Base-by-base conservation (phyloP, 768 basidiomycete species). In the Lactarius hengduanensis region DNA sequence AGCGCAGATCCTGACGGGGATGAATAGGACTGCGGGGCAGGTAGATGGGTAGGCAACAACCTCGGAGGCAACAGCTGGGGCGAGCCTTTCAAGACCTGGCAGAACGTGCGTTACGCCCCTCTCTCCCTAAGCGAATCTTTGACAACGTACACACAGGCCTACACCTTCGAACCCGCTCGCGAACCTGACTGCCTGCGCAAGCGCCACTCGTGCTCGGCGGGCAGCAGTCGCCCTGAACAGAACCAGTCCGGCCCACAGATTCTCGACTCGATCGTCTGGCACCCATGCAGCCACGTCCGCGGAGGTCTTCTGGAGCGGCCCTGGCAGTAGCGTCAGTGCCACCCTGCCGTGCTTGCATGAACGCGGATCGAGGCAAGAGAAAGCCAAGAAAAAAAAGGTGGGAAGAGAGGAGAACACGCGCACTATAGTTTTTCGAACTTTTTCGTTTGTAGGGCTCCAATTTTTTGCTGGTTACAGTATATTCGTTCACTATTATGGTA, bases 241-340 rank as follows among this genome's bases (percentile, higher is more conserved):
- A 92, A 26, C 90, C n/a, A 91, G 73, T 83, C 88, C 0, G 81
- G 82, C 9, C 82, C 88, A 20, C 78, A 81, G 63, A 92, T 88
- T 71, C 74, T 92, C 32, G 90, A 92, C 70, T 72, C 83, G 2
- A 86, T 85, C 58, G 79, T 82, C 1, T 92, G 91, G 91, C 91
- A n/a, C 89, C 15, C 81, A 88, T 59, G 86, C 87, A 18, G 87
- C 86, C 0, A 82, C 84, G 0, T 84, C 85, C 15, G 90, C 90
- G 0, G 91, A 92, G 78, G 72, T 91, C 20, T 92, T 90, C 75
- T 92, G 91, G 90, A 85, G 83, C 1, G 89, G 89, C 6, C 70
- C 82, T 26, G 34, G 70, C 32, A 38, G 68, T 47, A 67, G 74
- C 1, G 69, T 71, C 11, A 75, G 63, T 0, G 74, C 79, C 26